A percentile compares a stretch with the other conserved stretches of the same genome.
Evolutionary conservation across 805 yeast genomes (phyloP).

Genomic region (Candida glaebosa): DNA sequence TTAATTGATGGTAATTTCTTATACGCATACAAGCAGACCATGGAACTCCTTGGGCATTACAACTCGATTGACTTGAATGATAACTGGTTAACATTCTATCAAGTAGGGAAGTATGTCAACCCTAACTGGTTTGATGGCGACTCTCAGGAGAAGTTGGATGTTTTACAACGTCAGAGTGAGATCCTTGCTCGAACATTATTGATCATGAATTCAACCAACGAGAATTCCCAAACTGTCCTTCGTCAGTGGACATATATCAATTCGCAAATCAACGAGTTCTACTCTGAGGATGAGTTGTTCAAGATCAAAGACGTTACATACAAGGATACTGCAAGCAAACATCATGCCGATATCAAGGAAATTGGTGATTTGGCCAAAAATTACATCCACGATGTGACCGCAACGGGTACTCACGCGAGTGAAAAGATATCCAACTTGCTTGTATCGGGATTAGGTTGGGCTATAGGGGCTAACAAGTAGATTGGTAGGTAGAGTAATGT

Average conservation of each 20-base stretch:
- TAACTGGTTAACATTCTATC: slow-evolving; percentile 72
- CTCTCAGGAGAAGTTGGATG: slow-evolving; percentile 15
- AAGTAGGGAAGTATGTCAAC: slow-evolving; percentile 55
- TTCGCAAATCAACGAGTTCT: slow-evolving; percentile 22
- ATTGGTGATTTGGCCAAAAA: slow-evolving; percentile 24
- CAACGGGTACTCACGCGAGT: slow-evolving; percentile 31
- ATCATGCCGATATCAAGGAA: slow-evolving; percentile 1
- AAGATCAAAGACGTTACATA: slow-evolving; percentile 3
- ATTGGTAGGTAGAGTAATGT: neutral
- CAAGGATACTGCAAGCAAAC: neutral
- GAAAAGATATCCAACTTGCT: slow-evolving; percentile 49
- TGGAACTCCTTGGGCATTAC: slow-evolving; percentile 32
- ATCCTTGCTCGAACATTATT: slow-evolving; percentile 50
- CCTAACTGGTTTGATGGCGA: slow-evolving; percentile 25
- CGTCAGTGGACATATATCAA: slow-evolving; percentile 62
- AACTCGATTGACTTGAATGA: slow-evolving; percentile 19
- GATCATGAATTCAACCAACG: slow-evolving; percentile 40
- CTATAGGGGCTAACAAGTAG: slow-evolving; percentile 48
- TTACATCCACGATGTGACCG: slow-evolving; percentile 27
- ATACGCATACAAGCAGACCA: slow-evolving; percentile 48
- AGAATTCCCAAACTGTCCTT: slow-evolving; percentile 52
- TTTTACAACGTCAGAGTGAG: slow-evolving; percentile 48
- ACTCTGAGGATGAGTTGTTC: slow-evolving; percentile 1
- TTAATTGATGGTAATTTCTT: slow-evolving; percentile 59
- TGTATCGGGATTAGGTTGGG: slow-evolving; percentile 61